phyloP scores from a whole-genome alignment of 352 stramenopile genomes.

The Globisporangium middletonii region DNA sequence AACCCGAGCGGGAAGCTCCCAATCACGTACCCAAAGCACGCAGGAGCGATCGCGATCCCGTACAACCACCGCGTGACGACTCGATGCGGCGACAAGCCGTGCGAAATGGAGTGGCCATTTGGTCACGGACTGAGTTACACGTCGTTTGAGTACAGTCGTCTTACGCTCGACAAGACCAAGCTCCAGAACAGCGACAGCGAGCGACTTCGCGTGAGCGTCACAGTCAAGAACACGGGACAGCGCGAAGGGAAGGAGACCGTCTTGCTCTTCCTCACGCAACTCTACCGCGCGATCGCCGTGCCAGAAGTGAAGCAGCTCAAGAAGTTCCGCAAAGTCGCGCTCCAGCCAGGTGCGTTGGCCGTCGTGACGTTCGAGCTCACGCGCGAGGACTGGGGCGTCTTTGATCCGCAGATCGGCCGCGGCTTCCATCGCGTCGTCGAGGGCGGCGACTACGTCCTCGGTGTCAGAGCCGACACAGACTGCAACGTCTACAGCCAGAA shows the following conservation, averaged over 20 bases:
- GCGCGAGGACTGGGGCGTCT: conserved; percentile 54
- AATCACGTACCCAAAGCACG: conserved; percentile 76
- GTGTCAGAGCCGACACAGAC: conserved; percentile 61
- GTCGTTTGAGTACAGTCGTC: conserved; percentile 42
- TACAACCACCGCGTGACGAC: conserved; percentile 72
- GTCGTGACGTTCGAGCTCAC: conserved; percentile 41
- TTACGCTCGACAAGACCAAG: conserved; percentile 31
- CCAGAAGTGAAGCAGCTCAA: conserved; percentile 80
- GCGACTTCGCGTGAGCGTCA: conserved; percentile 30
- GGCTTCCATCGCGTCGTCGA: conserved; percentile 63
- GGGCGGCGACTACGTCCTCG: conserved; percentile 58
- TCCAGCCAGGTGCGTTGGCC: conserved; percentile 33
- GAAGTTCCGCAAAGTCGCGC: conserved; percentile 68
- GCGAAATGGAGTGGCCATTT: conserved; percentile 65
- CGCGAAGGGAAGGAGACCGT: conserved; percentile 61
- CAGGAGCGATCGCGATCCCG: conserved; percentile 54
- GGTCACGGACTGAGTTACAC: conserved; percentile 68
- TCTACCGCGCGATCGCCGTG: conserved; percentile 48
- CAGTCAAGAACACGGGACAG: conserved; percentile 63
- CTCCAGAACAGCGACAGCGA: conserved; percentile 14
- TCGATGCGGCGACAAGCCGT: conserved; percentile 40
- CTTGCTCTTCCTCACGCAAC: conserved; percentile 73
- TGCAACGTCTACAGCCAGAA: conserved; percentile 58
- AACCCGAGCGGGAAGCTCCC: conserved; percentile 81
- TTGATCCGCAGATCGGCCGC: conserved; percentile 49